A percentile compares a stretch with the other conserved stretches of the same genome.
Evolutionary conservation across 2,329 filamentous ascomycete species (phyloP).

Genomic region (Penicillium olsonii): DNA sequence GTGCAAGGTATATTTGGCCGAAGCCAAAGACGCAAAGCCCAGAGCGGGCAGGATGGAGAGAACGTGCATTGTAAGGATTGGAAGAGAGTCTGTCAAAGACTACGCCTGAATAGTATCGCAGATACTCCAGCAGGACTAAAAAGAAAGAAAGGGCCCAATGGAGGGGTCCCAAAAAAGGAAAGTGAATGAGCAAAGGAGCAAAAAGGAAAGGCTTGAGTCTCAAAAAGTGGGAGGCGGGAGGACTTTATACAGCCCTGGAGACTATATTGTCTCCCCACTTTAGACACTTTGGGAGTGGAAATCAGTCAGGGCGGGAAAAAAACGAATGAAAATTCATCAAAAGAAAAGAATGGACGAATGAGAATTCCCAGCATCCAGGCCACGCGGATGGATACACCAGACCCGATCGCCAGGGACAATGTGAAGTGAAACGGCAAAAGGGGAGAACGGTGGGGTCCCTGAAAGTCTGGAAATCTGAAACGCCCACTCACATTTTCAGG

Average conservation of each 20-base stretch:
- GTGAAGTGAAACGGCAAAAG: constrained; percentile 20
- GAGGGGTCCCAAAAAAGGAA: constrained; percentile 13
- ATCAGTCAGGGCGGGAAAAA: no score
- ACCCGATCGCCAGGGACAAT: constrained; percentile 26
- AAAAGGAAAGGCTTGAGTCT: constrained; percentile 18
- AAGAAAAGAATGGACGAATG: constrained; percentile 7
- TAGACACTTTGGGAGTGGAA: not conserved
- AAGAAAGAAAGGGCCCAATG: constrained; percentile 10
- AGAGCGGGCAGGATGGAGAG: constrained; percentile 29
- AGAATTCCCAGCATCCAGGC: not conserved
- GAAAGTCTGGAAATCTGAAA: constrained; percentile 11
- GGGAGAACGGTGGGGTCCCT: constrained; percentile 16
- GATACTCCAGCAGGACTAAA: constrained; percentile 5
- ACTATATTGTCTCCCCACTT: not conserved
- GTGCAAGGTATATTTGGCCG: constrained; percentile 44
- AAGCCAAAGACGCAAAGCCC: constrained; percentile 31
- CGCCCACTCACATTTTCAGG: not conserved
- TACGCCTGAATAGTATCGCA: constrained; percentile 4
- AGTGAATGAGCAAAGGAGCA: constrained; percentile 14
- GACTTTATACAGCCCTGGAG: constrained; percentile 2
- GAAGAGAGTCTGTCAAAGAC: constrained; percentile 21
- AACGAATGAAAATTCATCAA: constrained; percentile 2
- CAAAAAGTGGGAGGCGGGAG: not conserved
- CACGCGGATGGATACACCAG: constrained; percentile 28
- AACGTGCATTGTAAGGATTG: constrained; percentile 28